Evolutionary conservation across 2,329 filamentous ascomycete genomes (phyloP), one percentile per base, ranked within the genome.

Genomic region (Penicillium sumatraense): DNA sequence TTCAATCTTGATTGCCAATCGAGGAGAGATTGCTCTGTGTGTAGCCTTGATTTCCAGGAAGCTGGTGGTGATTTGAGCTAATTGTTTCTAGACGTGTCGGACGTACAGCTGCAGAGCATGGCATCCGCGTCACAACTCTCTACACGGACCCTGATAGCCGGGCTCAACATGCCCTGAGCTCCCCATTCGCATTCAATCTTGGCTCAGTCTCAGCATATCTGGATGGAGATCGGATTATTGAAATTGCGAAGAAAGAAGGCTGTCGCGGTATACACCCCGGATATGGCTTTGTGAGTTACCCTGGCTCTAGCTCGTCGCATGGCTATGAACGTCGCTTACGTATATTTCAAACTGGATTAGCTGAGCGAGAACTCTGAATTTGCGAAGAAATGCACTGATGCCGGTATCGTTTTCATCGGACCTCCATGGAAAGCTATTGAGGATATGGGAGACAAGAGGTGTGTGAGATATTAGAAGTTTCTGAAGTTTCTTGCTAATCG

Each of bases 211-310:
- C 89, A 46, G 92, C 89, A 50, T 99, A 99, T 72, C 86, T 99
- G 38, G 93, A 99, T 72, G 93, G 93, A 53, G 90, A 96, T 68
- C 87, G 90, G 60, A 98, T 99, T 70, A 93, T 99, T 60, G 83
- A 86, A 24, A 86, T 96, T 55, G 95, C 93, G 13, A 92, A 93
- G 77, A 82, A 89, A 66, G 86, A 93, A 68, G 89, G 89, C 40
- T 97, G 96, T 68, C 86, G 93, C 71, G 93, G 91, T 4, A 88
- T 99, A 63, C 95, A 99, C 74, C 95, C 95, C 0, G 95, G 95
- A 21, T 99, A 99, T 78, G 95, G 95, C 40, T 99, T 88, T 72
- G 80, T 85, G 75, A 62, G 78, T 59, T 41, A 8, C 16, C n/a
- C 21, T 13, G 10, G 16, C 1, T 27, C 14, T 16, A 20, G 14